Evolutionary conservation across 148 eudicot genomes (phyloP).

Genomic region (Fagopyrum tataricum): DNA sequence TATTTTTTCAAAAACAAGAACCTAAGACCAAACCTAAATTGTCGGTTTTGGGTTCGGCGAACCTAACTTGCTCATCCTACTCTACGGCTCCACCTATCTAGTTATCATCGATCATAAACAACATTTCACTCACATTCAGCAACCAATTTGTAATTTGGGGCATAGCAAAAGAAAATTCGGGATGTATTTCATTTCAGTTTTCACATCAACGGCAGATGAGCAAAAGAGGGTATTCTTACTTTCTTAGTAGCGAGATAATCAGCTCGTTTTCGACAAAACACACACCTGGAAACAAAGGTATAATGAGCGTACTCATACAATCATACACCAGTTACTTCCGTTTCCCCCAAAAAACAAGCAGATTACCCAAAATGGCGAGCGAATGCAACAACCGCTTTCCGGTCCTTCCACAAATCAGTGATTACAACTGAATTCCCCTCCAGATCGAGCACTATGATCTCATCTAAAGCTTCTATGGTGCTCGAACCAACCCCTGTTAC

Average conservation of each 20-base stretch:
- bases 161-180: neutral
- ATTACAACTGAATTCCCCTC: slow-evolving; percentile 55
- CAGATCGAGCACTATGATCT: slow-evolving; percentile 61
- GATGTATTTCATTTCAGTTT: neutral
- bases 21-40: no score
- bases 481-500: slow-evolving; percentile 7
- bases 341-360: neutral
- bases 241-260: slow-evolving; percentile 85
- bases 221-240: slow-evolving; percentile 28
- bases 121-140: neutral
- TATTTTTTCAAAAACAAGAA: no score
- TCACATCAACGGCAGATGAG: neutral
- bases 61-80: no score
- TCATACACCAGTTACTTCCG: no score
- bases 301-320: no score
- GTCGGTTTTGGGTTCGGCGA: no score
- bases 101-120: neutral
- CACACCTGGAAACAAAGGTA: slow-evolving; percentile 46
- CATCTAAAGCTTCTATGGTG: slow-evolving; percentile 30
- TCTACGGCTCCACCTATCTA: neutral
- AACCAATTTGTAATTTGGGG: neutral
- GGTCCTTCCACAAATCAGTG: slow-evolving; percentile 86
- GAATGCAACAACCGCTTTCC: slow-evolving; percentile 90
- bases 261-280: slow-evolving; percentile 90
- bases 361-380: slow-evolving; percentile 95